These are phyloP conservation scores for Arachis hypogaea DNA, from an alignment of 306 rosid genomes.

Conservation along the genomic window DNA sequence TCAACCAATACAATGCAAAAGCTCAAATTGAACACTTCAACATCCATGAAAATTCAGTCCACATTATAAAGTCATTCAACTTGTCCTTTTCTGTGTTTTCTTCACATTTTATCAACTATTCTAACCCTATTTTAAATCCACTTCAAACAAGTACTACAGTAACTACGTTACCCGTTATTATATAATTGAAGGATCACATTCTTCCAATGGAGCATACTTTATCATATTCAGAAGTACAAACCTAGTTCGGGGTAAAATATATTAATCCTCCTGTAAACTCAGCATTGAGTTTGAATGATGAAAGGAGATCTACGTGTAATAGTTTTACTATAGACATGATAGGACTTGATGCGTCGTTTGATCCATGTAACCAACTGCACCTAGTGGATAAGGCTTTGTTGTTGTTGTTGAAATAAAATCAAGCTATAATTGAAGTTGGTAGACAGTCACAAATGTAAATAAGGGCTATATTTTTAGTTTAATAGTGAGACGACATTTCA, in stretches of 20 bases:
- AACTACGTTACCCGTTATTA: background rate
- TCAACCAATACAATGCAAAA: conserved; percentile 12
- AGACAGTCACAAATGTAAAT: background rate
- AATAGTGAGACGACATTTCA: conserved; percentile 3
- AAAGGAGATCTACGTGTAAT: too few species aligned
- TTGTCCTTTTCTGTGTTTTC: conserved; percentile 13
- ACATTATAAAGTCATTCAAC: conserved; percentile 16
- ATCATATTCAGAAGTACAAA: background rate
- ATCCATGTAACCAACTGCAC: too few species aligned
- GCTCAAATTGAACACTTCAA: conserved; percentile 41
- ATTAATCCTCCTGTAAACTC: background rate
- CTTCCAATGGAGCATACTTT: background rate
- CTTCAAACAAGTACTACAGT: conserved; percentile 1
- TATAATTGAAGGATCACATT: conserved; percentile 3
- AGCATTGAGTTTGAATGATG: background rate
- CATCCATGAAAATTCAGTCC: conserved; percentile 18
- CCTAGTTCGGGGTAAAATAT: background rate
- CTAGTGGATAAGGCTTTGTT: too few species aligned
- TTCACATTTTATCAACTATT: conserved; percentile 12
- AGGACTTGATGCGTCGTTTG: too few species aligned
- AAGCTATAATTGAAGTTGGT: background rate
- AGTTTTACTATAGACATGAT: too few species aligned
- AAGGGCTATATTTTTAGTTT: background rate
- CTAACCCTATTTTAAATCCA: background rate
- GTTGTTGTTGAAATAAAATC: background rate